Conservation (phyloP, 495 filamentous ascomycete genomes). For the Hyaloscypha bicolor region DNA sequence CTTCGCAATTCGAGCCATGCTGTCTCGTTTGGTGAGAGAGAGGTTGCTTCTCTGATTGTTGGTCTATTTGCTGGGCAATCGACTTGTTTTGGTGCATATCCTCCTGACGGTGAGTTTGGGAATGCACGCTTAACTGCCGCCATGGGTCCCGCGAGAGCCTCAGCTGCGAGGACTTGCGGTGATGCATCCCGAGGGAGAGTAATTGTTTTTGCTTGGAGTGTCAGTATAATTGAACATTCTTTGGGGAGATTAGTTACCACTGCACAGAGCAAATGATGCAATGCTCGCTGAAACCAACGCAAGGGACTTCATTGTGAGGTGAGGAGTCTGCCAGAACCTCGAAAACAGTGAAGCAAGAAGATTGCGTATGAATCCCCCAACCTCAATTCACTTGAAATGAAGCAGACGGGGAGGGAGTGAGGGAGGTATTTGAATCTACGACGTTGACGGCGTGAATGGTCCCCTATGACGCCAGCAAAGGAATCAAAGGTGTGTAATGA, state of each 20-base stretch:
- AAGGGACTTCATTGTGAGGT: slow-evolving; percentile 1
- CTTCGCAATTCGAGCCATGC: slow-evolving; percentile 63
- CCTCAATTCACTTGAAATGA: no score
- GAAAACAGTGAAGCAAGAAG: background rate
- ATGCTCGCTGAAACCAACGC: background rate
- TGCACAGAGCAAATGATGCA: slow-evolving; percentile 3
- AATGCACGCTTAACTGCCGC: slow-evolving; percentile 25
- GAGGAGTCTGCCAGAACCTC: background rate
- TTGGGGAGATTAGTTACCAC: slow-evolving; percentile 11
- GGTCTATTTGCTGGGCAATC: slow-evolving; percentile 52
- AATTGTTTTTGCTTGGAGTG: slow-evolving; percentile 15
- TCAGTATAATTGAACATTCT: background rate
- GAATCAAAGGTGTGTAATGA: background rate
- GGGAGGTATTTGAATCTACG: background rate
- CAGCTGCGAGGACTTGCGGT: slow-evolving; percentile 20
- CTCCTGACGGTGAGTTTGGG: slow-evolving; percentile 56
- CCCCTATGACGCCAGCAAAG: background rate
- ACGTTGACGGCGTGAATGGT: background rate
- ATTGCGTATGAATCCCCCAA: no score
- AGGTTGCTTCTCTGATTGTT: slow-evolving; percentile 51
- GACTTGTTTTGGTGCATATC: slow-evolving; percentile 56
- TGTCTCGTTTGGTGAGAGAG: slow-evolving; percentile 67
- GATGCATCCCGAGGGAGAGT: slow-evolving; percentile 28
- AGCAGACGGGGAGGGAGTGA: background rate
- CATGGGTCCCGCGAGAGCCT: slow-evolving; percentile 18